These are phyloP conservation scores for Borovskyia barvae DNA, from an alignment of 208 protist genomes.

Conservation along the genomic window DNA sequence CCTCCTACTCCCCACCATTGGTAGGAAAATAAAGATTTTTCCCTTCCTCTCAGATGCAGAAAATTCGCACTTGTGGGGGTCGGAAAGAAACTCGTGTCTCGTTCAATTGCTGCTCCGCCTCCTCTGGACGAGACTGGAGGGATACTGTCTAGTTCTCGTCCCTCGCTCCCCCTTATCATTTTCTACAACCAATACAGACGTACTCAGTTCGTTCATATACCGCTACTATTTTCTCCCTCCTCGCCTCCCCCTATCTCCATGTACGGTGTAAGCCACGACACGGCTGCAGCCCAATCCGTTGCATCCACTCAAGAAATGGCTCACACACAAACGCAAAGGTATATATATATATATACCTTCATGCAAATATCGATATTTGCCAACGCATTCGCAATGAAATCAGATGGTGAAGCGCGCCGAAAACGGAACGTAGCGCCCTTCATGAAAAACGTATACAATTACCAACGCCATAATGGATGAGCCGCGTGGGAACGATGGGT, in stretches of 20 bases:
- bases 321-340: background rate
- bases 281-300: too few relatives aligned
- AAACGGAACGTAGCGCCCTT: constrained; percentile 66
- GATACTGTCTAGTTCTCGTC: too few relatives aligned
- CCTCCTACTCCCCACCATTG: too few relatives aligned
- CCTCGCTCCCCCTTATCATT: too few relatives aligned
- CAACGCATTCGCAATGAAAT: too few relatives aligned
- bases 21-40: background rate
- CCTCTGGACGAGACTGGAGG: background rate
- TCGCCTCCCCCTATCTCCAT: too few relatives aligned
- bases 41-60: background rate
- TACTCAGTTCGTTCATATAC: too few relatives aligned
- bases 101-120: background rate
- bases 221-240: too few relatives aligned
- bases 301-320: background rate
- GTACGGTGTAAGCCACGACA: too few relatives aligned
- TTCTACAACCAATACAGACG: too few relatives aligned
- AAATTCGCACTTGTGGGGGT: too few relatives aligned
- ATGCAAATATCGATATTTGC: background rate
- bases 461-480: constrained; percentile 78
- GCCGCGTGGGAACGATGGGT: constrained; percentile 74
- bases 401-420: constrained; percentile 68
- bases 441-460: constrained; percentile 61
- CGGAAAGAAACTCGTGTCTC: background rate
- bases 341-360: background rate